Evolutionary conservation across 1,139 yeast genomes (phyloP).

Genomic region (Debaryomycetaceae sp.): DNA sequence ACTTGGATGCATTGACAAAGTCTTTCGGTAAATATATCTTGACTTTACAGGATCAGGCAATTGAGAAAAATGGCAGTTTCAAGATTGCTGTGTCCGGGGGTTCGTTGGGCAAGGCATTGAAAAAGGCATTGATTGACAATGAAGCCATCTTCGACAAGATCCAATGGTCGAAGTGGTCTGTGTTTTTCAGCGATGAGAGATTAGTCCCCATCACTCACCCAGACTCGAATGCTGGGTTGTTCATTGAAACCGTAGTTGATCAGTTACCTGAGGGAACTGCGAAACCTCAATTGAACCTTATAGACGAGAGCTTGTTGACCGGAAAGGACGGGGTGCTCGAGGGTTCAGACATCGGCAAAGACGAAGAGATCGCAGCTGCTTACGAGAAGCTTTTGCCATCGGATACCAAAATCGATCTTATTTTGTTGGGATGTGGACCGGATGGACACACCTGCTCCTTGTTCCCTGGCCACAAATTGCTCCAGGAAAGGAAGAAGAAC

Average conservation of each 20-base stretch:
- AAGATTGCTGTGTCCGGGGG: constrained; percentile 89
- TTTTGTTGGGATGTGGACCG: constrained; percentile 73
- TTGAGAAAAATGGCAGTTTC: constrained; percentile 43
- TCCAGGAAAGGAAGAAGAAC: constrained; percentile 34
- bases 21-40: constrained; percentile 56
- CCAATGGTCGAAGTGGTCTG: constrained; percentile 66
- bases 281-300: constrained; percentile 47
- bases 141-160: constrained; percentile 40
- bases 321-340: constrained; percentile 44
- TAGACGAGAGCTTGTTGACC: constrained; percentile 45
- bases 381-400: constrained; percentile 47
- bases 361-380: constrained; percentile 46
- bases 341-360: constrained; percentile 36
- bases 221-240: constrained; percentile 67
- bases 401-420: constrained; percentile 46
- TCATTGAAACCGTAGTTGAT: constrained; percentile 54
- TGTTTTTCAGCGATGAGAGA: constrained; percentile 71
- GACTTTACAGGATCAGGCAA: constrained; percentile 50
- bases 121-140: constrained; percentile 65
- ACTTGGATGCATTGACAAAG: constrained; percentile 55
- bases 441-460: constrained; percentile 80
- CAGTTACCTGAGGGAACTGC: constrained; percentile 28
- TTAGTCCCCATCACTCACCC: constrained; percentile 63
- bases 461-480: constrained; percentile 56
- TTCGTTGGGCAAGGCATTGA: constrained; percentile 74